phyloP scores from a whole-genome alignment of 805 yeast genomes.

The Tetrapisispora pingtungensis region DNA sequence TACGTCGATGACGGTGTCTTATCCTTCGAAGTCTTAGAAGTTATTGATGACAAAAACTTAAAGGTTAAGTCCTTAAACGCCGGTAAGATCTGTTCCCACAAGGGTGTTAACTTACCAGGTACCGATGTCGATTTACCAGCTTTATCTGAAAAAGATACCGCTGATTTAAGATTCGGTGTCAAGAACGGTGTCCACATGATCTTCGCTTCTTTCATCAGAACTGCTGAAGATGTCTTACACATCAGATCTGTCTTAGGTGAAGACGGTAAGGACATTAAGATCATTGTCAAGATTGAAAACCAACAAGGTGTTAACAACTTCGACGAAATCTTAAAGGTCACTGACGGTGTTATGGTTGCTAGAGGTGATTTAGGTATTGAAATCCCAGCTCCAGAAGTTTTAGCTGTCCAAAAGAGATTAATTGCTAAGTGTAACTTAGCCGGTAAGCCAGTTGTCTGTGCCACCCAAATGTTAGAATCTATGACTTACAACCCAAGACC shows the following conservation, averaged over 20 bases:
- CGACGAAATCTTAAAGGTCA: slow-evolving; percentile 85
- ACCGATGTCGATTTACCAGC: slow-evolving; percentile 99
- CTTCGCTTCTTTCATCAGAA: slow-evolving; percentile 96
- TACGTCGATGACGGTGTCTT: slow-evolving; percentile 97
- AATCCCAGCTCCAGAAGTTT: slow-evolving; percentile 98
- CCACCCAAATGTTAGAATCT: slow-evolving; percentile 98
- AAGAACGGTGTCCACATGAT: slow-evolving; percentile 96
- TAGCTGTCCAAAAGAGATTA: slow-evolving; percentile 96
- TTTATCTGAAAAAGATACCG: slow-evolving; percentile 89
- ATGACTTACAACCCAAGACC: slow-evolving; percentile 99
- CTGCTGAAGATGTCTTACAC: slow-evolving; percentile 78
- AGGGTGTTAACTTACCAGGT: slow-evolving; percentile 98
- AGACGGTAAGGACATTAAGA: slow-evolving; percentile 92
- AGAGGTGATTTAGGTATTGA: slow-evolving; percentile 99
- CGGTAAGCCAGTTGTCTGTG: slow-evolving; percentile 99
- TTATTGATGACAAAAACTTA: slow-evolving; percentile 69
- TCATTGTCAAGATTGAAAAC: slow-evolving; percentile 95
- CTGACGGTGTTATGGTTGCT: slow-evolving; percentile 99
- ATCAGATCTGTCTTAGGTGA: slow-evolving; percentile 94
- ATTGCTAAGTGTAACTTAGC: slow-evolving; percentile 98
- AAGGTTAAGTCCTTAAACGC: slow-evolving; percentile 85
- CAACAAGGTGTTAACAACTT: slow-evolving; percentile 99
- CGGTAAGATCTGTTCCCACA: slow-evolving; percentile 93
- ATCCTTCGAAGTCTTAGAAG: slow-evolving; percentile 83
- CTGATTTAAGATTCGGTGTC: slow-evolving; percentile 90